Evolutionary conservation across 768 basidiomycete species (phyloP), one percentile per base, ranked within the genome.

Genomic region (Basidioascus undulatus): DNA sequence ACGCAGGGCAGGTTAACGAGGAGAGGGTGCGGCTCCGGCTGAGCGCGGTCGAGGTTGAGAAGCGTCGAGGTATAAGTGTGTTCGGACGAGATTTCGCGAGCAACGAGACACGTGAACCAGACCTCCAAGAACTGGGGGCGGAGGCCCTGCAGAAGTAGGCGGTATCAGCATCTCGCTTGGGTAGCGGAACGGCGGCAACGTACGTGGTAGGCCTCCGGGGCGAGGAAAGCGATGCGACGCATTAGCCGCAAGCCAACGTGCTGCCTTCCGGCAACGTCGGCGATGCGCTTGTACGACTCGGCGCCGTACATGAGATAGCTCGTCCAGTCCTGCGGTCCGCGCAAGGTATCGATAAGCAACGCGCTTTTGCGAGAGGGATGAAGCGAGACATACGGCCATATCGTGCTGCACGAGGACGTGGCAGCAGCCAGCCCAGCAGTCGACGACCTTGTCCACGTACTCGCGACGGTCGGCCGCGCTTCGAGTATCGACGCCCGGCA

Each of bases 351-450:
- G 27, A 37, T 23, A 42, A 42, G 37, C 21, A 35, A 38, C 33
- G 35, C 31, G n/a, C n/a, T n/a, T n/a, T n/a, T n/a, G 15, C 8
- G 20, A 16, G 13, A 39, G n/a, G 11, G n/a, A 31, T 10, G 18
- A 37, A 35, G n/a, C 6, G 37, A 26, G 26, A 43, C 56, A 24
- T 15, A 71, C 70, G 50, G 59, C 57, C 42, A 60, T 44, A 18
- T 59, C 54, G 42, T 70, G 68, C 47, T 67, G 66, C 6, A 76
- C 65, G 13, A 72, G 50, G 15, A 81, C 64, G 41, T 64, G 63
- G 1, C 69, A 71, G 48, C 74, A 80, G 5, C 72, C 69, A 6
- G 76, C 62, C 77, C 79, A 84, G 48, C 72, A 74, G 41, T 70
- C 67, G 25, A 79, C 62, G 63, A 78, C 69, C 21, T 56, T 52